These are phyloP conservation scores for Boletus huronensis DNA, from an alignment of 768 basidiomycete genomes.

Conservation along the genomic window DNA sequence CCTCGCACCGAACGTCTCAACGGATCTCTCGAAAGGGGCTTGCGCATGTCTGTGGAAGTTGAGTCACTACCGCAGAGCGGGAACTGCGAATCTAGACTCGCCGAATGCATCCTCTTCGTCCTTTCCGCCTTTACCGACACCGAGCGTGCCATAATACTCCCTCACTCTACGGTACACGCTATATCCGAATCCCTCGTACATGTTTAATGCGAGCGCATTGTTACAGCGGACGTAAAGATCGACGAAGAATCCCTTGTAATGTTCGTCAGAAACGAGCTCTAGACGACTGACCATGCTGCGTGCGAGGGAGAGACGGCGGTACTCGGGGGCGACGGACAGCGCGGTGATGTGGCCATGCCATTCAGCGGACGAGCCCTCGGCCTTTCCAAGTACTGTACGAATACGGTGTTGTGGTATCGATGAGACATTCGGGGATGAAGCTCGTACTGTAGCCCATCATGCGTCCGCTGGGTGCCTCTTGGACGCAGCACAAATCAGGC, in stretches of 20 bases:
- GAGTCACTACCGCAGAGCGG: not conserved
- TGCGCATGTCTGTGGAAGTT: constrained; percentile 56
- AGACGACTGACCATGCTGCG: constrained; percentile 83
- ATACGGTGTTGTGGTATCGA: constrained; percentile 2
- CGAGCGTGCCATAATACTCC: constrained; percentile 84
- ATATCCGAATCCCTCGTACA: constrained; percentile 94
- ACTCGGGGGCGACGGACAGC: constrained; percentile 90
- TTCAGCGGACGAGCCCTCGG: constrained; percentile 70
- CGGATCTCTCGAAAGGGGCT: constrained; percentile 63
- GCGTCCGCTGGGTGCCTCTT: constrained; percentile 75
- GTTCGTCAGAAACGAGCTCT: constrained; percentile 78
- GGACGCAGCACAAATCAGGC: constrained; percentile 86
- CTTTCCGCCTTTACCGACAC: constrained; percentile 67
- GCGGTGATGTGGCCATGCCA: constrained; percentile 97
- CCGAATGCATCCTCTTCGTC: constrained; percentile 92
- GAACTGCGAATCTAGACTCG: constrained; percentile 38
- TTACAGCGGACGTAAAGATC: constrained; percentile 94
- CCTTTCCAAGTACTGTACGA: constrained; percentile 83
- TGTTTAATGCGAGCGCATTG: constrained; percentile 76
- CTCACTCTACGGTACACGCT: constrained; percentile 87
- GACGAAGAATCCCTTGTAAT: constrained; percentile 84
- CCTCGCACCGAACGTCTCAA: constrained; percentile 61
- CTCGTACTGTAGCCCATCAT: constrained; percentile 91
- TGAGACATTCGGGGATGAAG: constrained; percentile 2
- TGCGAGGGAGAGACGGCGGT: constrained; percentile 84